Conservation (phyloP, 202 grass and related monocot genomes). For the Brachypodium distachyon region DNA sequence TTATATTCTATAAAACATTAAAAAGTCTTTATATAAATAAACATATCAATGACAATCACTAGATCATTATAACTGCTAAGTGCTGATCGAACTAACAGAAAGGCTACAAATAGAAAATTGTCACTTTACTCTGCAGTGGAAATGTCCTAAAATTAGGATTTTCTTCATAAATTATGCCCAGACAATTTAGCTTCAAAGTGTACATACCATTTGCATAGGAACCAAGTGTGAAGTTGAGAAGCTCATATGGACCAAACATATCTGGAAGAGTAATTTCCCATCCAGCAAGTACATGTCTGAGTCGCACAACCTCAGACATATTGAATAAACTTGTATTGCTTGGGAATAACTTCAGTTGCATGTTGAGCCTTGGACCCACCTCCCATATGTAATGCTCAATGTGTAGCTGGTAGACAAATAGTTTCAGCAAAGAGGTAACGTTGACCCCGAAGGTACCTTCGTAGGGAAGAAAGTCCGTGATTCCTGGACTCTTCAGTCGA, state of each 20-base stretch:
- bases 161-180: background rate
- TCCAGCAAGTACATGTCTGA: constrained; percentile 65
- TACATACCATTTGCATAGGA: constrained; percentile 59
- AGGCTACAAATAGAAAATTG: background rate
- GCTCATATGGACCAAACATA: constrained; percentile 94
- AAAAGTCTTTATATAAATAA: background rate
- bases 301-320: constrained; percentile 47
- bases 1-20: background rate
- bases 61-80: background rate
- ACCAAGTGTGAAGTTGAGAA: constrained; percentile 69
- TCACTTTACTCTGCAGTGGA: background rate
- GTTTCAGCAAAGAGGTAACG: constrained; percentile 34
- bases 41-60: background rate
- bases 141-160: background rate
- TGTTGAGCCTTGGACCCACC: constrained; percentile 76
- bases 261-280: constrained; percentile 86
- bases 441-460: constrained; percentile 40
- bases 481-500: constrained; percentile 87
- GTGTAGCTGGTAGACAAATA: constrained; percentile 50
- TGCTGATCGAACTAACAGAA: background rate
- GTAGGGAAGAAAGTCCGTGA: constrained; percentile 63
- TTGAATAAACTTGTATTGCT: constrained; percentile 44
- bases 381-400: constrained; percentile 59
- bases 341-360: constrained; percentile 79
- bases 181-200: background rate